Evolutionary conservation across 495 filamentous ascomycete genomes (phyloP), one percentile per base, ranked within the genome.

Genomic region (Tuber magnatum): DNA sequence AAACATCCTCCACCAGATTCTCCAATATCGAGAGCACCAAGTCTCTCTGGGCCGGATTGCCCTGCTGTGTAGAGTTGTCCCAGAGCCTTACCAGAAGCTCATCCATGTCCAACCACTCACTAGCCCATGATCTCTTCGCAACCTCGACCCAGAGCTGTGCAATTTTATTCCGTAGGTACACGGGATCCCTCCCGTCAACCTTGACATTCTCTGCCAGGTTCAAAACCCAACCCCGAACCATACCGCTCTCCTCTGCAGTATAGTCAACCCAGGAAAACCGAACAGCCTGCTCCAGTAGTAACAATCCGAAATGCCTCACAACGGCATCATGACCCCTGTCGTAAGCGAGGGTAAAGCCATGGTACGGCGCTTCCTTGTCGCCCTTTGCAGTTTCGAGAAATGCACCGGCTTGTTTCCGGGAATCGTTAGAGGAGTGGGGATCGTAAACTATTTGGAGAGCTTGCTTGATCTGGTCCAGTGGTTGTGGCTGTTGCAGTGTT

Each of bases 21-120:
- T 98, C 95, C 72, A 99, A 86, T 65, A 97, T 88, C 43, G 88
- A 89, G 10, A 97, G 86, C 24, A 97, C 93, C 0, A 87, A 81
- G 73, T 86, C 84, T 51, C 81, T 78, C 73, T 83, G 81, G 18
- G 81, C 81, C 65, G 80, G 80, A 72, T 82, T 82, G 22, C 80
- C 80, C 38, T 81, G 71, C 12, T 71, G 48, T 12, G 76, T 76
- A 32, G 81, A 78, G 65, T 82, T 82, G n/a, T 86, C 85, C 96
- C 96, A 99, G 39, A 97, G 87, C 74, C 88, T 88, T 65, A 93
- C 89, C 65, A 99, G 87, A 78, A 91, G 85, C 68, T 88, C 86
- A 82, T 99, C 95, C 95, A 99, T 97, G 83, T 96, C 90, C 84
- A 91, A 88, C 95, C 95, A 99, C 69, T 94, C 92, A 43, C 88